phyloP scores from a whole-genome alignment of 345 rosid species.

The Leavenworthia alabamica region DNA sequence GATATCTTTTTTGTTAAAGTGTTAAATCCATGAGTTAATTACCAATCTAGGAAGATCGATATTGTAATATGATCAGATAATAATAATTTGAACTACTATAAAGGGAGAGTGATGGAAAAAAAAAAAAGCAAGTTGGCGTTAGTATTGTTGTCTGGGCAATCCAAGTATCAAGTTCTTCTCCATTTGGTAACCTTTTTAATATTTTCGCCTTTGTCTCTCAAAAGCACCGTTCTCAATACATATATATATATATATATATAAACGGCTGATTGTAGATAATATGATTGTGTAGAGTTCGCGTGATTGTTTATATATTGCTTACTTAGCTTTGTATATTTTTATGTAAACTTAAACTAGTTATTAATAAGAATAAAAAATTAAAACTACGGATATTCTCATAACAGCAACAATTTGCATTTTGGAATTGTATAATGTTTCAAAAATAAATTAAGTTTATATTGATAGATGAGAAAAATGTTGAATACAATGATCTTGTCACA shows the following conservation, averaged over 20 bases:
- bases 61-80: not conserved
- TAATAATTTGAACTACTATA: not conserved
- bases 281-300: not conserved
- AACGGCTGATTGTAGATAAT: not conserved
- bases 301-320: not conserved
- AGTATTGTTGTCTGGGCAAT: constrained; percentile 1
- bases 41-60: not conserved
- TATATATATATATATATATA: too few relatives aligned
- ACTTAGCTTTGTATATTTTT: not conserved
- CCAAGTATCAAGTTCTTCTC: constrained; percentile 16
- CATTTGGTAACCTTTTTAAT: not conserved
- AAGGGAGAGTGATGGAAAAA: not conserved
- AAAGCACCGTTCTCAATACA: not conserved
- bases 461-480: constrained; percentile 14
- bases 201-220: not conserved
- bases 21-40: not conserved
- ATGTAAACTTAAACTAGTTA: not conserved
- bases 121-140: not conserved
- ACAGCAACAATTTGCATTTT: constrained; percentile 4
- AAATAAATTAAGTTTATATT: not conserved
- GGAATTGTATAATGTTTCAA: not conserved
- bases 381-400: not conserved
- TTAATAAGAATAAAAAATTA: not conserved
- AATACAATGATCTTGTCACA: constrained; percentile 20
- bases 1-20: too few relatives aligned